Percentiles rank a stretch among this genome's conserved stretches.
Conservation (phyloP, 306 rosid species). For the Corylus americana region DNA sequence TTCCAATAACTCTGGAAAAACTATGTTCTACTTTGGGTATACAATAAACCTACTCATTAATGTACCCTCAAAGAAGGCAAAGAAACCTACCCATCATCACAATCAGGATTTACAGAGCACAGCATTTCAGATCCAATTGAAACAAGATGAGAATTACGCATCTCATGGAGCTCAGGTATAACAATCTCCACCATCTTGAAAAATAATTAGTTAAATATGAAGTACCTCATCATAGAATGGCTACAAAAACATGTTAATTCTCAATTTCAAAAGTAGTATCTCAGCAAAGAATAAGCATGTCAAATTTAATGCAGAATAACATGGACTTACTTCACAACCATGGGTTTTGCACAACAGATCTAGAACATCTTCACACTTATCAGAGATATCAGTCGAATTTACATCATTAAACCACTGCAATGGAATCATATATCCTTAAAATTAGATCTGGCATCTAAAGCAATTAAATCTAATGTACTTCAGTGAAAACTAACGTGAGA, state of each 20-base stretch:
- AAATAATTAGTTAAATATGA: conserved; percentile 18
- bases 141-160: conserved; percentile 81
- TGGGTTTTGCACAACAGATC: conserved; percentile 52
- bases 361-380: conserved; percentile 80
- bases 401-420: conserved; percentile 94
- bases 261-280: conserved; percentile 7
- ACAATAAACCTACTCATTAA: conserved; percentile 24
- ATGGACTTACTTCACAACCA: conserved; percentile 80
- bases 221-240: conserved; percentile 34
- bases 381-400: conserved; percentile 71
- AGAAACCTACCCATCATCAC: conserved; percentile 74
- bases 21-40: conserved; percentile 14
- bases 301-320: background rate
- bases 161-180: conserved; percentile 81
- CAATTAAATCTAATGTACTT: background rate
- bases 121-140: conserved; percentile 81
- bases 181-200: conserved; percentile 67
- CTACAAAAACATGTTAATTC: background rate
- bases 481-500: background rate
- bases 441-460: conserved; percentile 22
- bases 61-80: conserved; percentile 6
- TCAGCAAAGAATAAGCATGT: conserved; percentile 24
- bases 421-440: conserved; percentile 26
- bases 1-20: conserved; percentile 8
- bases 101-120: conserved; percentile 59